Evolutionary conservation across 176 grass and related monocot species (phyloP).

Genomic region (Cenchrus fungigraminus): DNA sequence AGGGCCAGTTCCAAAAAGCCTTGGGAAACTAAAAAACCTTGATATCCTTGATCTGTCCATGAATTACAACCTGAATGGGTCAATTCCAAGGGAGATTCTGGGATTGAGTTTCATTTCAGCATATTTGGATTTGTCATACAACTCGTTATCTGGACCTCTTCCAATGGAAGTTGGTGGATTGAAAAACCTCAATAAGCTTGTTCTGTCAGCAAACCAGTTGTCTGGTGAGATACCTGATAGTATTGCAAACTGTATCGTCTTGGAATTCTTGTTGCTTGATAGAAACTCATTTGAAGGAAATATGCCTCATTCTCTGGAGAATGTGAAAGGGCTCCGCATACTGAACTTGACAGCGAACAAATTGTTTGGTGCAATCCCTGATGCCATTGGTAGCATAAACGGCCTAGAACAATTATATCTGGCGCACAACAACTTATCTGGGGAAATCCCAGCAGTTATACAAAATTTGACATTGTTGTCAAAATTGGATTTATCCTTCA

Average conservation of each 20-base stretch:
- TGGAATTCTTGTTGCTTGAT: no score
- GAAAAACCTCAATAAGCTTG: background rate
- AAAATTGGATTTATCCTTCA: conserved; percentile 31
- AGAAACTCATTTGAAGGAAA: background rate
- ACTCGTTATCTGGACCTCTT: conserved; percentile 18
- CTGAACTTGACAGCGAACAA: conserved; percentile 25
- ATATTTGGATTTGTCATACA: background rate
- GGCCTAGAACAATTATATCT: background rate
- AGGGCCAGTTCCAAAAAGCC: conserved; percentile 1
- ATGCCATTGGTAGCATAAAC: background rate
- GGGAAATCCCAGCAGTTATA: conserved; percentile 15
- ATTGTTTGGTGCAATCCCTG: background rate
- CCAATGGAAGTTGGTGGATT: conserved; percentile 1
- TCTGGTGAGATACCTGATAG: conserved; percentile 36
- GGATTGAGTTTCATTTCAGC: background rate
- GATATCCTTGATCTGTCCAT: background rate
- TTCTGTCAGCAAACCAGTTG: conserved; percentile 20
- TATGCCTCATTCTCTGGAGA: background rate
- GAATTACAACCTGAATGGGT: background rate
- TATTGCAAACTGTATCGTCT: background rate
- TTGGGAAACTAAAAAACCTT: background rate
- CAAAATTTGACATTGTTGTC: conserved; percentile 12
- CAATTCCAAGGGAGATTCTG: background rate
- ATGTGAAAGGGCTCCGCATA: background rate
- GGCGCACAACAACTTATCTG: conserved; percentile 35